These are phyloP conservation scores for Tricholoma terreum DNA, from an alignment of 768 basidiomycete species.

Conservation along the genomic window DNA sequence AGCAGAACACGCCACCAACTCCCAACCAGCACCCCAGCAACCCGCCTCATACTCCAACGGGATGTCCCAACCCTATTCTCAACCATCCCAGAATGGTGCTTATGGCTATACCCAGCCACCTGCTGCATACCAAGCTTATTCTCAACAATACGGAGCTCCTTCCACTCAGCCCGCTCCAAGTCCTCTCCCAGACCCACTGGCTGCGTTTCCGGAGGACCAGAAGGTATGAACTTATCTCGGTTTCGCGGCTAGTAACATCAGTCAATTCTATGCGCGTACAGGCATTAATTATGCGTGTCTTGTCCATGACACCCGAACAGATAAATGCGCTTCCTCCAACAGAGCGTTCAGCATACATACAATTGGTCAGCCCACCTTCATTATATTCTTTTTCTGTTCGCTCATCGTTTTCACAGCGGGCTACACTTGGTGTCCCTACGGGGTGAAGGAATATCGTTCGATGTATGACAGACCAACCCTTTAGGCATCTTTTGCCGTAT, in stretches of 20 bases:
- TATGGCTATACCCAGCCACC: constrained; percentile 15
- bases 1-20: constrained; percentile 46
- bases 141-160: constrained; percentile 20
- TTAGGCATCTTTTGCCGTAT: no score
- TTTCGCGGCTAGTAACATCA: constrained; percentile 5
- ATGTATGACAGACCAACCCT: no score
- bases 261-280: neutral
- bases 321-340: constrained; percentile 69
- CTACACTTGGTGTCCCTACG: constrained; percentile 38
- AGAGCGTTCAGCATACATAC: constrained; percentile 76
- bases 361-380: constrained; percentile 59
- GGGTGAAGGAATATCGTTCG: neutral
- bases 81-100: neutral
- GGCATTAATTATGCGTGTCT: constrained; percentile 16
- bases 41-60: constrained; percentile 33
- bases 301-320: constrained; percentile 76
- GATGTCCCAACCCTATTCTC: constrained; percentile 5
- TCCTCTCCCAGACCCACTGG: constrained; percentile 13
- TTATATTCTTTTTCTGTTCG: constrained; percentile 1
- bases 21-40: constrained; percentile 28
- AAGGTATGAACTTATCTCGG: constrained; percentile 39
- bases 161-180: constrained; percentile 14
- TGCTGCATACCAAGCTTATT: constrained; percentile 17
- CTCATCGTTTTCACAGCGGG: constrained; percentile 25
- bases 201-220: constrained; percentile 58